Percentiles rank a stretch among this genome's conserved stretches.
Conservation (phyloP, 2,329 filamentous ascomycete genomes). For the Botrytis elliptica region DNA sequence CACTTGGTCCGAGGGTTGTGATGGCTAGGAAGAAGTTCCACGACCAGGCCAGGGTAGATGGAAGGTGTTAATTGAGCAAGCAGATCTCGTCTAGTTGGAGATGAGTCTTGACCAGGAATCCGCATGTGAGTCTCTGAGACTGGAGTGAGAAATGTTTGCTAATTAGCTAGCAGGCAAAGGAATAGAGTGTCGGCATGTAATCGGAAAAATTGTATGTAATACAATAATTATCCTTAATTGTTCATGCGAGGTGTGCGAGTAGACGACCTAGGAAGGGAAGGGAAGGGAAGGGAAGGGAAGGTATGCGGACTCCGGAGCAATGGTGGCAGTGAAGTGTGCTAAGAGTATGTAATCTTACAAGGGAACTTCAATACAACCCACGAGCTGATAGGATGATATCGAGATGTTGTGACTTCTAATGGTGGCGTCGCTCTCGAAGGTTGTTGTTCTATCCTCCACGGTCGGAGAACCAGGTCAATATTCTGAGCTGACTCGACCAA, state of each 20-base stretch:
- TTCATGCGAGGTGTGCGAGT: neutral
- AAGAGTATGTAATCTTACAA: neutral
- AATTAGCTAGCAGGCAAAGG: neutral
- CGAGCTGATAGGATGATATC: neutral
- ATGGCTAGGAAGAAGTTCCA: neutral
- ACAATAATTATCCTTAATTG: neutral
- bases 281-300: neutral
- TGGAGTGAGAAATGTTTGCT: neutral
- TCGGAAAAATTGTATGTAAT: neutral
- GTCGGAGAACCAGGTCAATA: neutral
- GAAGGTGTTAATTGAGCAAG: conserved; percentile 1
- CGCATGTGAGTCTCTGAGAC: neutral
- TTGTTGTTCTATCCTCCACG: neutral
- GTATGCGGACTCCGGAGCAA: neutral
- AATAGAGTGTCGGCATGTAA: neutral
- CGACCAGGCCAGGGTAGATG: neutral
- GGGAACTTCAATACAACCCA: neutral
- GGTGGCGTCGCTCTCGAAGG: neutral
- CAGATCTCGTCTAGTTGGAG: conserved; percentile 9
- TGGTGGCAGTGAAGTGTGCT: neutral
- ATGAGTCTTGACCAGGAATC: neutral
- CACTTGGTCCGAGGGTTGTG: neutral
- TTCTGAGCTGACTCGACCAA: neutral
- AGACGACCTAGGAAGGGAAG: neutral
- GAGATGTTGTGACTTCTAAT: neutral